Evolutionary conservation across 2,329 filamentous ascomycete species (phyloP), one percentile per base, ranked within the genome.

Genomic region (Nemania sp.): DNA sequence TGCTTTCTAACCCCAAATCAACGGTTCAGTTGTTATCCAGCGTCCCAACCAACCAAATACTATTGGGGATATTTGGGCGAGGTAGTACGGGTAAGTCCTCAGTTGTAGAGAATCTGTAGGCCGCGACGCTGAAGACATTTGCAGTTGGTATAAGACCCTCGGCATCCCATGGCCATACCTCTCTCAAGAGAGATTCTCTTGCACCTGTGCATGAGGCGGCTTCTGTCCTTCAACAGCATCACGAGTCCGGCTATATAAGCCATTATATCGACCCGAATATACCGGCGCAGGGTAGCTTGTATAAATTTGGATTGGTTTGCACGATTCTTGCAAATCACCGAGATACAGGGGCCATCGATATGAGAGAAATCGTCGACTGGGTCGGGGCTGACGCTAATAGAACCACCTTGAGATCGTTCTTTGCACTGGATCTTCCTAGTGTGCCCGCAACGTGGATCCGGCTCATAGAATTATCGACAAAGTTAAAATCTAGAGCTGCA

Each of bases 71-170:
- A 15, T 55, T 55, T 11, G 32, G 1, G 43, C 60, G 55, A 13
- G 32, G 6, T 62, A 5, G 60, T 62, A 62, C 7, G 60, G 55
- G 20, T 10, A n/a, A n/a, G n/a, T n/a, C 8, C 38, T n/a, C 10
- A 26, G 18, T 6, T 15, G 22, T 2, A 5, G 7, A n/a, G 5
- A 13, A 22, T 7, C 26, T 1, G 22, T 6, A 32, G 41, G 6
- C 8, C 5, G 8, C 20, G 10, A 32, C 26, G 35, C 51, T 62
- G 11, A 62, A 1, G 5, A 15, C 27, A 26, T 11, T 8, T 35
- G 1, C 15, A 55, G 51, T 35, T 35, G 11, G 11, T 11, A 35
- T 35, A 35, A 11, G 3, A 35, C 11, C 32, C 32, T n/a, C n/a
- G n/a, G 6, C 32, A 1, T 35, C 11, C 11, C 2, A 8, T 8